Evolutionary conservation across 176 grass and related monocot species (phyloP).

Genomic region (sorghum (Sorghum bicolor)): DNA sequence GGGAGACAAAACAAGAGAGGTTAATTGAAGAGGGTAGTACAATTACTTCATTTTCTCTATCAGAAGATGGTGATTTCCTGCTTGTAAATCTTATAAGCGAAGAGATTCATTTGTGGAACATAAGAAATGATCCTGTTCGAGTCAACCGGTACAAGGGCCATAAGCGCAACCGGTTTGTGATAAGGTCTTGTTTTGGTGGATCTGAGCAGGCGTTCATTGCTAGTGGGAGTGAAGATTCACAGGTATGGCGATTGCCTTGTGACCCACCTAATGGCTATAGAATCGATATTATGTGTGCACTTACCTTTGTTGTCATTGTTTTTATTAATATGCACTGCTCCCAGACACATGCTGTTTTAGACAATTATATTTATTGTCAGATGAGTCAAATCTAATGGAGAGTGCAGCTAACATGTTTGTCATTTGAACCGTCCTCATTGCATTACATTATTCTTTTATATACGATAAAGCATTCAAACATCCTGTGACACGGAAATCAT

Average conservation of each 20-base stretch:
- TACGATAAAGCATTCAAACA: constrained; percentile 32
- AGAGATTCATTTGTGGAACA: constrained; percentile 92
- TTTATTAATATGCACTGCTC: constrained; percentile 1
- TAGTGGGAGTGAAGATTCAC: constrained; percentile 93
- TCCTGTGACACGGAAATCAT: background rate
- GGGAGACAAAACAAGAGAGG: constrained; percentile 60
- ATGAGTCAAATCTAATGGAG: background rate
- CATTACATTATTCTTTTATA: constrained; percentile 3
- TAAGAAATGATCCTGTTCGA: constrained; percentile 61
- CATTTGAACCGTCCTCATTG: background rate
- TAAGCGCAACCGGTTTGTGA: constrained; percentile 67
- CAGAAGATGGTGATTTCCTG: constrained; percentile 76
- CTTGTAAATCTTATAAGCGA: constrained; percentile 66
- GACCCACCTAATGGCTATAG: background rate
- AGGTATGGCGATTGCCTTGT: constrained; percentile 41
- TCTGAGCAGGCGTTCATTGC: constrained; percentile 84
- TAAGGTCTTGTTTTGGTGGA: constrained; percentile 97
- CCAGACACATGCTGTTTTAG: background rate
- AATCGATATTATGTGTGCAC: background rate
- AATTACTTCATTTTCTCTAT: constrained; percentile 84
- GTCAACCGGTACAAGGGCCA: constrained; percentile 68
- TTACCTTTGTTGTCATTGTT: background rate
- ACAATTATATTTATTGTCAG: background rate
- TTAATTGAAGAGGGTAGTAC: constrained; percentile 61
- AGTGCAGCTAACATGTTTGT: background rate